Evolutionary conservation across 1,284 basidiomycete genomes (phyloP), one percentile per base, ranked within the genome.

Genomic region (Bondarzewia mesenterica): DNA sequence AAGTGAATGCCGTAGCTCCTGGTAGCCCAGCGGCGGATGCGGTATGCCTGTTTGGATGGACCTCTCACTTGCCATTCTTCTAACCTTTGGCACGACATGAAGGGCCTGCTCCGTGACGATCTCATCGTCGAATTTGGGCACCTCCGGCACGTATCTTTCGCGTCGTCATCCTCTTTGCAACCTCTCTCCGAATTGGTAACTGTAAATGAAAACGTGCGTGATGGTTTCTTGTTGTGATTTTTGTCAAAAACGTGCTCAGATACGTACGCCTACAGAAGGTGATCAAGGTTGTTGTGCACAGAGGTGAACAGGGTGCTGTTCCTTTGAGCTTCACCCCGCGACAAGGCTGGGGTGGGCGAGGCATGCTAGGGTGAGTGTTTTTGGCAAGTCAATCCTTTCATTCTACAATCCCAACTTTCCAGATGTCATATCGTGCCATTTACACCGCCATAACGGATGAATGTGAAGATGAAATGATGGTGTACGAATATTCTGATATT

Each of bases 1-100:
- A 70, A 58, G 87, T 94, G 7, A 82, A 92, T 56, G 78, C 73
- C 5, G 84, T 94, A 15, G 82, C 85, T 0, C 81, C 83, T 0
- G 72, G 69, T 4, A 89, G 89, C 65, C 92, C 89, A 7, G 89
- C 90, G 20, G 77, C 80, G 10, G 71, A 81, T 57, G 84, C 89
- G 37, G 91, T 93, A 63, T 56, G 85, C 70, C 5, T 20, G n/a
- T n/a, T n/a, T n/a, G n/a, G n/a, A n/a, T n/a, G n/a, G n/a, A n/a
- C n/a, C n/a, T n/a, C n/a, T n/a, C n/a, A 27, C 47, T 44, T 42
- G 18, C 22, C 46, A 42, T 42, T 10, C n/a, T 51, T 23, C 15
- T 42, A 22, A 47, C 40, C n/a, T 47, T 21, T 21, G 20, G 23
- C 39, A 14, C 7, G 15, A 14, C 8, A 38, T 50, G 32, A 52